phyloP scores from a whole-genome alignment of 2,329 filamentous ascomycete genomes.

The Myotisia sp. region DNA sequence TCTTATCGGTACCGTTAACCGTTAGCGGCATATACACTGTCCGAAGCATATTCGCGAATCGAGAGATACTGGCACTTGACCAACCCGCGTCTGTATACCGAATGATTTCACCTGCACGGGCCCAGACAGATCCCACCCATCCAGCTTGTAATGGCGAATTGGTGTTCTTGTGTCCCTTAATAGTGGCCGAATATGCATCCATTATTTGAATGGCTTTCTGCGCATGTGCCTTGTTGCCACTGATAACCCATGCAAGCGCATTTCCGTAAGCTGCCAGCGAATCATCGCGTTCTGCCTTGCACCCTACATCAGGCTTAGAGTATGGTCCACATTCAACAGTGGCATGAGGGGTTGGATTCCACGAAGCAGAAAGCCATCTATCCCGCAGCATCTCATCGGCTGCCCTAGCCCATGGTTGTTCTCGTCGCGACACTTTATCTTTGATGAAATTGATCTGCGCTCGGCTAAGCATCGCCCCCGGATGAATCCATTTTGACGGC shows the following conservation, averaged over 20 bases:
- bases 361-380: not conserved
- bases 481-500: constrained; percentile 1
- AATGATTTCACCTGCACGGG: constrained; percentile 18
- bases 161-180: constrained; percentile 16
- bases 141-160: constrained; percentile 20
- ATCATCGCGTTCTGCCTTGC: constrained; percentile 17
- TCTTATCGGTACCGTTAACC: constrained; percentile 10
- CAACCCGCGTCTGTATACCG: constrained; percentile 16
- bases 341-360: constrained; percentile 7
- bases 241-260: constrained; percentile 17
- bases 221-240: constrained; percentile 14
- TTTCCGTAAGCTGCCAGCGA: constrained; percentile 18
- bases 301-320: constrained; percentile 17
- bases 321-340: constrained; percentile 18
- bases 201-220: constrained; percentile 18
- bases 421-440: not conserved
- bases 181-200: constrained; percentile 16
- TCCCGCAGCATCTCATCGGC: constrained; percentile 1
- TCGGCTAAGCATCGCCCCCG: not conserved
- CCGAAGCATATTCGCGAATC: constrained; percentile 16
- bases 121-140: constrained; percentile 19
- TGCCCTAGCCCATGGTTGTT: constrained; percentile 1
- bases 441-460: not conserved
- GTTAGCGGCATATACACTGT: constrained; percentile 18
- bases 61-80: constrained; percentile 12